Evolutionary conservation across 345 rosid species (phyloP).

Genomic region (Psidium guajava): DNA sequence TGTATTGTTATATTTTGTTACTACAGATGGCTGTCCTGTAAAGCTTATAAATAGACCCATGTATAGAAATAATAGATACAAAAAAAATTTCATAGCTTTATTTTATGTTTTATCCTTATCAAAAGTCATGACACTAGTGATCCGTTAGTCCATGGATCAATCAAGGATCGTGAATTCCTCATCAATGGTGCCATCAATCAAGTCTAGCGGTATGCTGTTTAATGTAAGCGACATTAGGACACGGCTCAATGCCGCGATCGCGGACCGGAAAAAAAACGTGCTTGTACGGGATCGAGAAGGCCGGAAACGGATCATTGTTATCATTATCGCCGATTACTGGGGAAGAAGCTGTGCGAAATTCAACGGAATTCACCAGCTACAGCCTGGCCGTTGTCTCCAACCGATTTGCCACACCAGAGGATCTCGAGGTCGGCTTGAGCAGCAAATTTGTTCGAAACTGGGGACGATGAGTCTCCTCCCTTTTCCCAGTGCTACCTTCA

Average conservation of each 20-base stretch:
- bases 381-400: slow-evolving; percentile 16
- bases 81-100: too few species aligned
- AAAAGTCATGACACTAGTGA: neutral
- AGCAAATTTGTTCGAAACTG: slow-evolving; percentile 14
- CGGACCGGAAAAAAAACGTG: slow-evolving; percentile 57
- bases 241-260: slow-evolving; percentile 66
- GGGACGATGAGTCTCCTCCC: too few species aligned
- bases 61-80: too few species aligned
- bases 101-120: too few species aligned
- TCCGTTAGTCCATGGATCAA: neutral
- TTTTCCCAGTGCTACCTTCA: slow-evolving; percentile 10
- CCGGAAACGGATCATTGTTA: neutral
- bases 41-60: too few species aligned
- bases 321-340: neutral
- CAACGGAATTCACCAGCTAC: slow-evolving; percentile 21
- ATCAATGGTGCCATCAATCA: slow-evolving; percentile 10
- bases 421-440: neutral
- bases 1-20: too few species aligned
- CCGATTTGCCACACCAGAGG: neutral
- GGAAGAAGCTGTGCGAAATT: slow-evolving; percentile 11
- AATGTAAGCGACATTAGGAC: slow-evolving; percentile 47
- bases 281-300: slow-evolving; percentile 27
- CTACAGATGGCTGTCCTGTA: too few species aligned
- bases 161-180: slow-evolving; percentile 8
- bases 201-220: slow-evolving; percentile 11